phyloP scores from a whole-genome alignment of 345 rosid species.

The Euphorbia lathyris region DNA sequence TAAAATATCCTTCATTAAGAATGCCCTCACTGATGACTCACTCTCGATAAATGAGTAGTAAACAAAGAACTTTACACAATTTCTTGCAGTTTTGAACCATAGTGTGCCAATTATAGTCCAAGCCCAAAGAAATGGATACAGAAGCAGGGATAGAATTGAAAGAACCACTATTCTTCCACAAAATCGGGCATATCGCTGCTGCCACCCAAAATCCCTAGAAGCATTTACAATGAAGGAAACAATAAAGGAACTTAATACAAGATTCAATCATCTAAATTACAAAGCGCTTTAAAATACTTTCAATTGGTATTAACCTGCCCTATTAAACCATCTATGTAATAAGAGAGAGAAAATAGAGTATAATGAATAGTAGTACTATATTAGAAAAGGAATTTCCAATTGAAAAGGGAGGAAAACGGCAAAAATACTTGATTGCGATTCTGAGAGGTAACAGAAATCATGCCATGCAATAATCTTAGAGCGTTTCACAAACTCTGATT shows the following conservation, averaged over 20 bases:
- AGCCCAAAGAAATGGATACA: conserved; percentile 92
- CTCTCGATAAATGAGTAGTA: not conserved
- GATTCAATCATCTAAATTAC: not conserved
- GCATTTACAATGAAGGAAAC: conserved; percentile 4
- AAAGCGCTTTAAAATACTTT: not conserved
- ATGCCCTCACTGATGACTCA: not conserved
- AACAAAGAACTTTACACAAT: conserved; percentile 61
- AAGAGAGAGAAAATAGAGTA: not conserved
- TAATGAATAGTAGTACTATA: too few species aligned
- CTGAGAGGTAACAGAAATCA: not conserved
- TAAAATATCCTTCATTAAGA: conserved; percentile 10
- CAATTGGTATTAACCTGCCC: not conserved
- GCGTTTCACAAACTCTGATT: not conserved
- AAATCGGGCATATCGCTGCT: conserved; percentile 89
- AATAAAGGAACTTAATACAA: conserved; percentile 8
- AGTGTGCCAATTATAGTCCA: conserved; percentile 92
- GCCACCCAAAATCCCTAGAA: conserved; percentile 92
- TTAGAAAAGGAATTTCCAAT: not conserved
- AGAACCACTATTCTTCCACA: conserved; percentile 86
- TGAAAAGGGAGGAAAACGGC: not conserved
- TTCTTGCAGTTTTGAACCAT: conserved; percentile 74
- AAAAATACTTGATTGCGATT: conserved; percentile 1
- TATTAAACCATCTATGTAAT: not conserved
- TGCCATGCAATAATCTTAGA: conserved; percentile 1
- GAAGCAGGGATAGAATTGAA: conserved; percentile 62